Conservation (phyloP, 805 yeast species). For the Priceomyces haplophilus region DNA sequence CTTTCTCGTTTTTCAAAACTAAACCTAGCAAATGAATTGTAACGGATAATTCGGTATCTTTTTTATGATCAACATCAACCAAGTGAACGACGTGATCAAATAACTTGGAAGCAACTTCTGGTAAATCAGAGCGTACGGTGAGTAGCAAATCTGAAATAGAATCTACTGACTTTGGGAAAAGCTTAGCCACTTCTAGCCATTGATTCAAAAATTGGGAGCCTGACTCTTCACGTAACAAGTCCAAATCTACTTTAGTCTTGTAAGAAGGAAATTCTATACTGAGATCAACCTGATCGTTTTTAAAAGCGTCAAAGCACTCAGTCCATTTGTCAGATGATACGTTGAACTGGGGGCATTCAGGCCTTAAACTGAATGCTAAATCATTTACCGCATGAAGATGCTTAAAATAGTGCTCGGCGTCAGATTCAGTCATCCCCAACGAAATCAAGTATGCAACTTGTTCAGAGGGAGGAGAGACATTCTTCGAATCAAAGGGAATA, state of each 20-base stretch:
- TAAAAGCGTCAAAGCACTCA: constrained; percentile 8
- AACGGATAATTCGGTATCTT: constrained; percentile 10
- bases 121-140: constrained; percentile 4
- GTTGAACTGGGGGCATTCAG: constrained; percentile 19
- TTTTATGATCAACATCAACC: constrained; percentile 9
- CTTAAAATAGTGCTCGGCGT: constrained; percentile 28
- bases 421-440: constrained; percentile 20
- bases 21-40: constrained; percentile 12
- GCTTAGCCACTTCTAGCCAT: constrained; percentile 18
- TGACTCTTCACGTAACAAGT: constrained; percentile 7
- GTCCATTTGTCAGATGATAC: constrained; percentile 15
- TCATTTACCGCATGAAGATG: constrained; percentile 17
- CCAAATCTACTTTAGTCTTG: constrained; percentile 8
- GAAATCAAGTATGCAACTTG: constrained; percentile 25
- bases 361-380: constrained; percentile 10
- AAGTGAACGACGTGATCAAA: constrained; percentile 12
- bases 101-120: constrained; percentile 8
- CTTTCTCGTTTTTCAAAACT: constrained; percentile 12
- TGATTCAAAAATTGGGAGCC: constrained; percentile 8
- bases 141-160: constrained; percentile 20
- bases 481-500: constrained; percentile 29
- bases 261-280: constrained; percentile 11
- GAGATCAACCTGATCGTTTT: constrained; percentile 8
- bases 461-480: constrained; percentile 39
- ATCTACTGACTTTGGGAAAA: constrained; percentile 18